These are phyloP conservation scores for Aspergillus sp. DNA, from an alignment of 2,329 filamentous ascomycete species.

Conservation along the genomic window DNA sequence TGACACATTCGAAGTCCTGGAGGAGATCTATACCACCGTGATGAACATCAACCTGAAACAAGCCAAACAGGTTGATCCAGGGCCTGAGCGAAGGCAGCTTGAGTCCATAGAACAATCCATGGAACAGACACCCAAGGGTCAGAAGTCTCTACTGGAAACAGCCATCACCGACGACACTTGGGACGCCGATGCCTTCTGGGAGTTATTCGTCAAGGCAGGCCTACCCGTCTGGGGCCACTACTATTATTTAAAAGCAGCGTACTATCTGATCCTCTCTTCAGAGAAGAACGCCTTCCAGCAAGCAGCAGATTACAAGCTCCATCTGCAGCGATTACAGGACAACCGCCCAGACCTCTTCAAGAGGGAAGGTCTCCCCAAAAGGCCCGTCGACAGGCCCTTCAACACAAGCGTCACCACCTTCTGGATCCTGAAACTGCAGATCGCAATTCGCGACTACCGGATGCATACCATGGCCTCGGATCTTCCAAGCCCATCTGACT, in stretches of 20 bases:
- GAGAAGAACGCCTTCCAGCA: neutral
- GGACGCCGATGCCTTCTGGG: neutral
- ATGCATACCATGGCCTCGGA: neutral
- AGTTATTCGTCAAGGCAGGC: neutral
- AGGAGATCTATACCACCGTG: neutral
- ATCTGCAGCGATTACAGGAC: neutral
- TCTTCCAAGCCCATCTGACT: neutral
- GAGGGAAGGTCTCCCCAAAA: neutral
- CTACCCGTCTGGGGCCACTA: neutral
- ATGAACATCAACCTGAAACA: neutral
- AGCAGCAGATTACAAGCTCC: neutral
- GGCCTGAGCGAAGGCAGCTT: neutral
- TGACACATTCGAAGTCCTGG: neutral
- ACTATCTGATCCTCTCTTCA: neutral
- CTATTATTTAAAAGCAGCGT: neutral
- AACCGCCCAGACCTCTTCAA: neutral
- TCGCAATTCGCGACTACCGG: neutral
- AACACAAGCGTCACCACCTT: neutral
- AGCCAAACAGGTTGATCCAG: no score
- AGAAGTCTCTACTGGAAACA: neutral
- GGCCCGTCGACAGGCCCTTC: neutral
- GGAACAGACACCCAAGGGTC: neutral
- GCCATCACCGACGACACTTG: neutral
- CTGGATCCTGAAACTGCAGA: neutral
- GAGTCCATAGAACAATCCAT: neutral